A percentile compares a stretch with the other conserved stretches of the same genome.
Conservation (phyloP, 116 monocot species). For the Dioscorea cayenensis region DNA sequence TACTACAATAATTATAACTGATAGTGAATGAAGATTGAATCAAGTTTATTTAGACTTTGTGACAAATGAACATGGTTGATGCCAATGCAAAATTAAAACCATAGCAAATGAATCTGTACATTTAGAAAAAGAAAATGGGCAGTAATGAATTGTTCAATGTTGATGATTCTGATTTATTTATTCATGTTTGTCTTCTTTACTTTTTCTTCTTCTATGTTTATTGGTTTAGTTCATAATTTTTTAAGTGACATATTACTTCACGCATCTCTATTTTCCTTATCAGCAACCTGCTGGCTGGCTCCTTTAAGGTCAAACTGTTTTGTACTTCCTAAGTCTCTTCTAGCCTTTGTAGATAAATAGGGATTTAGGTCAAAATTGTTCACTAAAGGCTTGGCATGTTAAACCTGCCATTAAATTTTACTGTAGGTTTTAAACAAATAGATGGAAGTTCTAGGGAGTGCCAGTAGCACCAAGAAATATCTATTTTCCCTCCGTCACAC, state of each 20-base stretch:
- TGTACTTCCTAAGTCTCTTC: not conserved
- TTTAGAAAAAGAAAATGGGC: not conserved
- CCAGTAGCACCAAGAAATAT: constrained; percentile 22
- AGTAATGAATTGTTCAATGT: not conserved
- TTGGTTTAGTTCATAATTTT: no score
- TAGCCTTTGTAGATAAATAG: not conserved
- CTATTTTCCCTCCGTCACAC: constrained; percentile 15
- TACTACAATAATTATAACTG: not conserved
- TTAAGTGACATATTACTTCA: not conserved
- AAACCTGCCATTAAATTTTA: not conserved
- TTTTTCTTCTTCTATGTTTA: no score
- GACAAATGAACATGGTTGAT: constrained; percentile 1
- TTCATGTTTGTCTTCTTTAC: no score
- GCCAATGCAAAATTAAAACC: not conserved
- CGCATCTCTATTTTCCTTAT: not conserved
- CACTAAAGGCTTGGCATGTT: not conserved
- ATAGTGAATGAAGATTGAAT: not conserved
- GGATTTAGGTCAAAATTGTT: not conserved
- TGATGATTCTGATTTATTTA: no score
- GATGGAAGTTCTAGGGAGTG: constrained; percentile 31
- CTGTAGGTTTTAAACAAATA: constrained; percentile 35
- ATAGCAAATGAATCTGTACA: not conserved
- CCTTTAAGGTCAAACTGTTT: not conserved
- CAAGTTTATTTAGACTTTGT: not conserved
- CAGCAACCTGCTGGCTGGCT: not conserved